Evolutionary conservation across 2,329 filamentous ascomycete species (phyloP).

Genomic region (Aureobasidium leucospermi): DNA sequence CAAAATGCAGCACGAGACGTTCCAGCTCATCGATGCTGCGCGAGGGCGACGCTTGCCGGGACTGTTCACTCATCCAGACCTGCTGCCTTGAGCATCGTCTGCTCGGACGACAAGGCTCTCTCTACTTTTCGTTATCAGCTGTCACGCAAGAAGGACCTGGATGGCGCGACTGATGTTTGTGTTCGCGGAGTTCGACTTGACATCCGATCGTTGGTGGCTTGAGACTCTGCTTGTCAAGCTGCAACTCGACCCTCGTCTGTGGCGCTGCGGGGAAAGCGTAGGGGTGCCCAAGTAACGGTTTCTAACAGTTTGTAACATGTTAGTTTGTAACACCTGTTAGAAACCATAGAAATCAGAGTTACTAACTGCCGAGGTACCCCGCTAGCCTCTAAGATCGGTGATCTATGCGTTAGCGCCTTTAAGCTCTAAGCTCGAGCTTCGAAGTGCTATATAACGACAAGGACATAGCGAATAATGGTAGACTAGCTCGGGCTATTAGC

Average conservation of each 20-base stretch:
- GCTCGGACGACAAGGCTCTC: not conserved
- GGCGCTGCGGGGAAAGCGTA: conserved; percentile 3
- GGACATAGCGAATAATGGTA: no score
- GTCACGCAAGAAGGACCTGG: conserved; percentile 9
- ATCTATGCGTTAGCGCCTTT: not conserved
- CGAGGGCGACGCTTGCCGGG: conserved; percentile 35
- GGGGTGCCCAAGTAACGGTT: no score
- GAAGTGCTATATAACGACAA: no score
- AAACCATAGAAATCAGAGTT: no score
- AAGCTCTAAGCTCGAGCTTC: no score
- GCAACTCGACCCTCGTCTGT: not conserved
- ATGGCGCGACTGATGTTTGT: conserved; percentile 6
- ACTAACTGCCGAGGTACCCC: no score
- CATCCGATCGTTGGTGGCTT: conserved; percentile 1
- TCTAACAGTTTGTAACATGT: no score
- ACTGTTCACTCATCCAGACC: conserved; percentile 18
- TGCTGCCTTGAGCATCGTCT: conserved; percentile 4
- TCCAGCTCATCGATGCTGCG: conserved; percentile 52
- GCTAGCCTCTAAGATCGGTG: no score
- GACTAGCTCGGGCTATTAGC: no score
- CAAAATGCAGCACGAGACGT: conserved; percentile 72
- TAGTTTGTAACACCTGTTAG: no score
- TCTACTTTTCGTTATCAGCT: not conserved
- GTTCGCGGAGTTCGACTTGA: not conserved
- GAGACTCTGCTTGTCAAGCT: not conserved